Evolutionary conservation across 169 alveolate genomes (phyloP).

Genomic region (Cryptosporidium sp.): DNA sequence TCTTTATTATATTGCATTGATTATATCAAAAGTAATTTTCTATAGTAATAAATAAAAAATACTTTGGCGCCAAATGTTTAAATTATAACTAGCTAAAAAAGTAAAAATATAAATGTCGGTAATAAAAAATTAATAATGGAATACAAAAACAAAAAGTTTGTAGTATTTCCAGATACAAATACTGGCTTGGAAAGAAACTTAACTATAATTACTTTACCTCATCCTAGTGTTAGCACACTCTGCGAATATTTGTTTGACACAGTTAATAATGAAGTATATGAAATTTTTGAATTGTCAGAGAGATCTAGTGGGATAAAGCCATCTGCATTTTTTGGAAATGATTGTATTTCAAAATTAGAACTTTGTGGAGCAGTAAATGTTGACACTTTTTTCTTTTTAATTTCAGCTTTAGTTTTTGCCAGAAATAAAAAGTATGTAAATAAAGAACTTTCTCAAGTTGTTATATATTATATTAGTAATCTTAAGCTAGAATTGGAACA

Average conservation of each 20-base stretch:
- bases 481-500: conserved; percentile 8
- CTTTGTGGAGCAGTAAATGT: conserved; percentile 31
- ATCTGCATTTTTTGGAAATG: conserved; percentile 55
- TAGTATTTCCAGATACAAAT: conserved; percentile 25
- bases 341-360: conserved; percentile 44
- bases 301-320: conserved; percentile 27
- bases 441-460: conserved; percentile 10
- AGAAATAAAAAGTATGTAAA: conserved; percentile 10
- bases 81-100: neutral
- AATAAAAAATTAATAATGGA: neutral
- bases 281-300: conserved; percentile 36
- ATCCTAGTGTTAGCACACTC: conserved; percentile 23
- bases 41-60: no score
- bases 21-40: no score
- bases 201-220: conserved; percentile 11
- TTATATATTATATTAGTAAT: conserved; percentile 7
- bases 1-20: neutral
- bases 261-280: conserved; percentile 6
- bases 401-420: conserved; percentile 41
- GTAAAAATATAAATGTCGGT: neutral
- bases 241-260: conserved; percentile 44
- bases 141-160: conserved; percentile 18
- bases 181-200: conserved; percentile 6
- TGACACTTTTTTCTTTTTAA: conserved; percentile 33
- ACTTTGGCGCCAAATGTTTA: neutral